phyloP scores from a whole-genome alignment of 495 filamentous ascomycete genomes.

The Penicillium bialowiezense region DNA sequence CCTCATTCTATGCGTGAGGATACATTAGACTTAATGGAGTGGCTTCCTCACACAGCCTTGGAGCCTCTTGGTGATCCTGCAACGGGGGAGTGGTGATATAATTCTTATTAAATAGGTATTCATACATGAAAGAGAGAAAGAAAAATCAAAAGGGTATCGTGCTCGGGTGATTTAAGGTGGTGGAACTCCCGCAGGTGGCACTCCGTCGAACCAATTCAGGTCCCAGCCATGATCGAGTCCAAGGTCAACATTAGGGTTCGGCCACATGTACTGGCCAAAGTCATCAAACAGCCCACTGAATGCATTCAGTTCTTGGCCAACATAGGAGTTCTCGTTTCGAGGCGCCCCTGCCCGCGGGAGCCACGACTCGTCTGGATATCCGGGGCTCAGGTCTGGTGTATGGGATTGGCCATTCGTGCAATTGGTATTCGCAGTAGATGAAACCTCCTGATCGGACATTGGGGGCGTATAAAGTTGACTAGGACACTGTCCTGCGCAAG shows the following conservation, averaged over 20 bases:
- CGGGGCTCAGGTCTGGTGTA: conserved; percentile 1
- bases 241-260: conserved; percentile 27
- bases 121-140: not conserved
- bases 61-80: too few species aligned
- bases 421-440: not conserved
- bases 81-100: too few species aligned
- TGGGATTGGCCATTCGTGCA: not conserved
- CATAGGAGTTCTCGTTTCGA: conserved; percentile 10
- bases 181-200: not conserved
- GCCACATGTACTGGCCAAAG: conserved; percentile 24
- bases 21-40: too few species aligned
- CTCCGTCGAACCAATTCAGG: conserved; percentile 33
- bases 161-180: not conserved
- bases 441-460: conserved; percentile 16
- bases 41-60: too few species aligned
- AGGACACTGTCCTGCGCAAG: conserved; percentile 7
- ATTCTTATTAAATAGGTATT: too few species aligned
- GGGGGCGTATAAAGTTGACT: conserved; percentile 26
- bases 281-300: conserved; percentile 23
- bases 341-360: conserved; percentile 13
- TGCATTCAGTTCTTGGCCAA: conserved; percentile 18
- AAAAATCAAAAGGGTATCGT: not conserved
- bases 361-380: conserved; percentile 15
- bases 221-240: conserved; percentile 42
- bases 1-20: too few species aligned